phyloP scores from a whole-genome alignment of 805 yeast species.

The Candida ipomoeae region DNA sequence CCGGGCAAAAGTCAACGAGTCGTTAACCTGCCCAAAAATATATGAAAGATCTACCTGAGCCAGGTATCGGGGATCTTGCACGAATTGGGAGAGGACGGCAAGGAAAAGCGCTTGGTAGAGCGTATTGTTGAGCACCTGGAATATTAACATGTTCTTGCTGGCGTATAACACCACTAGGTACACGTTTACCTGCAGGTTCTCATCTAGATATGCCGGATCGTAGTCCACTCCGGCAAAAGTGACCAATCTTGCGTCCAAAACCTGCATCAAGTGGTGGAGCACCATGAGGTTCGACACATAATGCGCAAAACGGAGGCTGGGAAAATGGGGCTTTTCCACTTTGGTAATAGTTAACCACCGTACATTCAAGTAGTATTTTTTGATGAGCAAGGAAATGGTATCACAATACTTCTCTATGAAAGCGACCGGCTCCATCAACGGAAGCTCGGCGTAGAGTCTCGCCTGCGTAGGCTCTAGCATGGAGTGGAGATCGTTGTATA shows the following conservation, averaged over 20 bases:
- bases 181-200: neutral
- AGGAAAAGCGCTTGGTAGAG: conserved; percentile 13
- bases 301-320: conserved; percentile 16
- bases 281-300: conserved; percentile 12
- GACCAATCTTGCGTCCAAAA: conserved; percentile 8
- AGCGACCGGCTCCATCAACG: conserved; percentile 5
- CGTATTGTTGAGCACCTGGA: conserved; percentile 7
- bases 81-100: conserved; percentile 13
- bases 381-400: conserved; percentile 6
- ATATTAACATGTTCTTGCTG: conserved; percentile 7
- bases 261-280: conserved; percentile 14
- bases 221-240: neutral
- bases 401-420: conserved; percentile 8
- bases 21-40: conserved; percentile 8
- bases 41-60: conserved; percentile 9
- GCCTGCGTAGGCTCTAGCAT: conserved; percentile 7
- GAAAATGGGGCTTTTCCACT: conserved; percentile 14
- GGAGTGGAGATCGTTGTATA: conserved; percentile 11
- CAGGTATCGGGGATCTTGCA: conserved; percentile 2
- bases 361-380: conserved; percentile 10
- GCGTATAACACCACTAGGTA: conserved; percentile 1
- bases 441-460: conserved; percentile 8
- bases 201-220: neutral
- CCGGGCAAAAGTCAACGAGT: conserved; percentile 6
- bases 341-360: conserved; percentile 15